Percentiles rank a stretch among this genome's conserved stretches.
Conservation (phyloP, 2,329 filamentous ascomycete genomes). For the Oidium heveae region DNA sequence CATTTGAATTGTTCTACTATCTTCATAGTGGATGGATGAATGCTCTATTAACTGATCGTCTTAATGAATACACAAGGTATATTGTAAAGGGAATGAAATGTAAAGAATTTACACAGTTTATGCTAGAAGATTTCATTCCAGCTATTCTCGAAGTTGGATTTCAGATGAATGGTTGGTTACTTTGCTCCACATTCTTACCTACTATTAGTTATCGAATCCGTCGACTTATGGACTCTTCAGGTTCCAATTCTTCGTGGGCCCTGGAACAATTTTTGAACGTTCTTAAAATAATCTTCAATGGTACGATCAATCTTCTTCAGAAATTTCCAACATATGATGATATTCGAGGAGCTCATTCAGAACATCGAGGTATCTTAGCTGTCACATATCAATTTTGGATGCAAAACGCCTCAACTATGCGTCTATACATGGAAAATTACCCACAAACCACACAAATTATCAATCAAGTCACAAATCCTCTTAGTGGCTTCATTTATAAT, state of each 20-base stretch:
- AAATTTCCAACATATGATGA: neutral
- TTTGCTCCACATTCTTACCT: conserved; percentile 9
- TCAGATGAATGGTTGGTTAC: conserved; percentile 6
- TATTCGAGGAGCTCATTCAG: conserved; percentile 2
- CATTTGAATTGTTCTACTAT: conserved; percentile 10
- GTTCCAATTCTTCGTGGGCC: conserved; percentile 1
- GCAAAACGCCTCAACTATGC: conserved; percentile 5
- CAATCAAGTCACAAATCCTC: conserved; percentile 3
- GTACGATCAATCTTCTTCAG: conserved; percentile 1
- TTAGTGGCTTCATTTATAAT: conserved; percentile 5
- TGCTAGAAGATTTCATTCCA: conserved; percentile 9
- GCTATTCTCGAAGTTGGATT: conserved; percentile 9
- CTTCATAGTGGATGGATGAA: conserved; percentile 10
- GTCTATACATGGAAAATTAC: conserved; percentile 3
- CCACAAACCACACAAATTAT: neutral
- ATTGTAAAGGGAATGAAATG: conserved; percentile 7
- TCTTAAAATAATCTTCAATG: conserved; percentile 9
- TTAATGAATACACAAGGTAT: conserved; percentile 4
- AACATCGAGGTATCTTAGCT: conserved; percentile 6
- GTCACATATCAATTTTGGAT: conserved; percentile 9
- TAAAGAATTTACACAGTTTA: conserved; percentile 8
- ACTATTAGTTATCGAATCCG: conserved; percentile 3
- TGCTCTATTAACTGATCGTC: conserved; percentile 4
- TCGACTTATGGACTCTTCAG: conserved; percentile 2
- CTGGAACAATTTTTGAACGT: conserved; percentile 6